Evolutionary conservation across 192 early-diverging fungal genomes (phyloP).

Genomic region (Kickxella alabastrina): DNA sequence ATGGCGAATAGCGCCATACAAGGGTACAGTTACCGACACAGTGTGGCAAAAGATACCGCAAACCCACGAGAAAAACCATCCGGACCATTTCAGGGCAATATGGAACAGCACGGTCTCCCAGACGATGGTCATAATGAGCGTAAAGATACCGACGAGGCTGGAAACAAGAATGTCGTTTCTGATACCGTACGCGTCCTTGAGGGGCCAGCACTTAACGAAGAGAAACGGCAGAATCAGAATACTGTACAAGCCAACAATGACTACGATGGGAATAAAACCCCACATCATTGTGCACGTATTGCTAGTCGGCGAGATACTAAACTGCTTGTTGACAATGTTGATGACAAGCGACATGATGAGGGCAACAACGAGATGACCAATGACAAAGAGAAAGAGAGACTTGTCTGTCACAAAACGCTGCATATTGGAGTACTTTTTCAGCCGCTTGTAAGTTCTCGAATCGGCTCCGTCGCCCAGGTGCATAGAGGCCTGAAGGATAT

Average conservation of each 20-base stretch:
- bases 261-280: conserved; percentile 26
- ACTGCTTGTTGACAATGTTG: conserved; percentile 45
- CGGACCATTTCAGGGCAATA: conserved; percentile 26
- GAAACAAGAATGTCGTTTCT: conserved; percentile 37
- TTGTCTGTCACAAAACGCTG: conserved; percentile 27
- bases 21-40: conserved; percentile 23
- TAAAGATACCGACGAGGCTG: conserved; percentile 14
- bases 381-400: conserved; percentile 13
- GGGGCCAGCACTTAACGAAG: conserved; percentile 27
- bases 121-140: conserved; percentile 15
- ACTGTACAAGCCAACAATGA: conserved; percentile 6
- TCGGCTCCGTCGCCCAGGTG: conserved; percentile 9
- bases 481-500: conserved; percentile 6
- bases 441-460: conserved; percentile 18
- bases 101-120: conserved; percentile 28
- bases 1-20: conserved; percentile 27
- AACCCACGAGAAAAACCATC: conserved; percentile 41
- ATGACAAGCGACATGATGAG: conserved; percentile 23
- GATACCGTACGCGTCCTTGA: conserved; percentile 45
- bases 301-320: conserved; percentile 19
- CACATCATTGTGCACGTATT: conserved; percentile 27
- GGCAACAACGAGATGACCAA: conserved; percentile 11
- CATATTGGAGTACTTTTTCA: conserved; percentile 32
- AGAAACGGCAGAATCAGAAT: conserved; percentile 24
- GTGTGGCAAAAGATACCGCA: conserved; percentile 23